These are phyloP conservation scores for Paraglomus brasilianum DNA, from an alignment of 192 early-diverging fungal species.

Conservation along the genomic window DNA sequence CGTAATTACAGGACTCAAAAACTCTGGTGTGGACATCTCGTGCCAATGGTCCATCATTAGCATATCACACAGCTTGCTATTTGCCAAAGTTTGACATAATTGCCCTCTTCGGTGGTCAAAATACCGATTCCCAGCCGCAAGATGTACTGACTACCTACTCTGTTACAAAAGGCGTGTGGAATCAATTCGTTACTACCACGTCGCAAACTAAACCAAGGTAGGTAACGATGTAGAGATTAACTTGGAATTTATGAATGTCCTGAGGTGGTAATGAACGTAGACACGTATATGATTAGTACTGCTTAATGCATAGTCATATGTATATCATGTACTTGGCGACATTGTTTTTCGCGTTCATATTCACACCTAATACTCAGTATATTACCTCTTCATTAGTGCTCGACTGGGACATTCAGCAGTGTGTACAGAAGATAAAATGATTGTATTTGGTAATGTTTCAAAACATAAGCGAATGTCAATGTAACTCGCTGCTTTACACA, in stretches of 20 bases:
- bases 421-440: slow-evolving; percentile 64
- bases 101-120: slow-evolving; percentile 65
- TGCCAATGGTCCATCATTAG: slow-evolving; percentile 55
- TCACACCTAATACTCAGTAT: too few species aligned
- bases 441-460: slow-evolving; percentile 61
- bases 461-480: neutral
- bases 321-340: too few species aligned
- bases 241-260: too few species aligned
- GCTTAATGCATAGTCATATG: too few species aligned
- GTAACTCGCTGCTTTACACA: neutral
- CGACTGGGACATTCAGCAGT: slow-evolving; percentile 65
- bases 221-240: too few species aligned
- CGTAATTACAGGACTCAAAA: slow-evolving; percentile 38
- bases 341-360: too few species aligned
- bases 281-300: too few species aligned
- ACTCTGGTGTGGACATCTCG: slow-evolving; percentile 58
- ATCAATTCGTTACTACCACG: slow-evolving; percentile 41
- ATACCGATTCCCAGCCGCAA: slow-evolving; percentile 38
- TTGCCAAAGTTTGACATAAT: slow-evolving; percentile 54
- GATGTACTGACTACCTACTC: slow-evolving; percentile 54
- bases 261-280: slow-evolving; percentile 37
- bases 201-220: neutral
- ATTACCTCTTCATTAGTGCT: too few species aligned
- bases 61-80: slow-evolving; percentile 56
- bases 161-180: slow-evolving; percentile 52